A percentile compares a stretch with the other conserved stretches of the same genome.
These are phyloP conservation scores for Fonsecaea erecta DNA, from an alignment of 2,329 filamentous ascomycete genomes.

Conservation along the genomic window DNA sequence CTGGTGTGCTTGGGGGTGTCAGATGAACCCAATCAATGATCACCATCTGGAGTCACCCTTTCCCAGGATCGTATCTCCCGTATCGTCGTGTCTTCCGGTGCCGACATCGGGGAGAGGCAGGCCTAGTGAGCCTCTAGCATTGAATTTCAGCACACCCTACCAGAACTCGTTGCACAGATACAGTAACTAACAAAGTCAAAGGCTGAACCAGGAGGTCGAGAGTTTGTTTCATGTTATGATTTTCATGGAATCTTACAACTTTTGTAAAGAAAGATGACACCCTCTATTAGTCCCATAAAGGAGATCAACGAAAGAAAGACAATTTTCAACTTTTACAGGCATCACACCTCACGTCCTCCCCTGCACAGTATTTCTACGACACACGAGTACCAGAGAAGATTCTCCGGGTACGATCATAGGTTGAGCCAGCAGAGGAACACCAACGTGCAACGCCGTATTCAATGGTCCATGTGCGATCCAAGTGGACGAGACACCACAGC, in stretches of 20 bases:
- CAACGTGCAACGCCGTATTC: slow-evolving; percentile 8
- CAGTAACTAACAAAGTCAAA: not conserved
- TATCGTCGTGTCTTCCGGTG: not conserved
- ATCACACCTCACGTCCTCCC: slow-evolving; percentile 18
- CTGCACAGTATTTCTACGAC: not conserved
- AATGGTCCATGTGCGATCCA: not conserved
- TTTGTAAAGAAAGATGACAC: not conserved
- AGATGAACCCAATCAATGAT: slow-evolving; percentile 10
- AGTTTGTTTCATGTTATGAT: not conserved
- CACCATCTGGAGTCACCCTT: not conserved
- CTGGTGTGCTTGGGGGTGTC: not conserved
- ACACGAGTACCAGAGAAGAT: not conserved
- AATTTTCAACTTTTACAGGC: slow-evolving; percentile 22
- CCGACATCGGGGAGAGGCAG: not conserved
- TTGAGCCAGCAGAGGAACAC: not conserved
- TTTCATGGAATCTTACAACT: not conserved
- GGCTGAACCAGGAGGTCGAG: not conserved
- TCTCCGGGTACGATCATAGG: not conserved
- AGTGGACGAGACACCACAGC: not conserved
- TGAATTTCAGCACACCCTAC: not conserved
- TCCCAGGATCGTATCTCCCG: not conserved
- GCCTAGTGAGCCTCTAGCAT: too few relatives aligned
- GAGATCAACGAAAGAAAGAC: not conserved
- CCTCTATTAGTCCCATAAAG: not conserved
- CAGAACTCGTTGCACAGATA: not conserved